phyloP scores from a whole-genome alignment of 2,329 filamentous ascomycete species.

The Tolypocladium nubicola region DNA sequence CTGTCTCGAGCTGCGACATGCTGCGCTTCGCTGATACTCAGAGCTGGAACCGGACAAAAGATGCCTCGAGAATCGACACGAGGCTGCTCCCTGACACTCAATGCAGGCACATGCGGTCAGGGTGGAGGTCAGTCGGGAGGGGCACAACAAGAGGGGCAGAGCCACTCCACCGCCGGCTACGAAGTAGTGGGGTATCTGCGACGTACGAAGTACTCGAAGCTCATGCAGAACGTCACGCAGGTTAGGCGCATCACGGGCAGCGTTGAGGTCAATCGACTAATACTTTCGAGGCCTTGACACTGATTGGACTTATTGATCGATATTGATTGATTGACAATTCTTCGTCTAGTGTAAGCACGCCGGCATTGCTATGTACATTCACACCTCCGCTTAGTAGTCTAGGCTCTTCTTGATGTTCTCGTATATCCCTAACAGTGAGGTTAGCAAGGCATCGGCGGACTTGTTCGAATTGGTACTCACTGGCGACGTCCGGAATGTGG shows the following conservation, averaged over 20 bases:
- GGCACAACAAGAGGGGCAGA: neutral
- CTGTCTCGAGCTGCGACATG: conserved; percentile 30
- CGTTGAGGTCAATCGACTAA: neutral
- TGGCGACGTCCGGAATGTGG: conserved; percentile 73
- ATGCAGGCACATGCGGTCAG: neutral
- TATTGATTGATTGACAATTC: neutral
- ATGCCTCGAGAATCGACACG: neutral
- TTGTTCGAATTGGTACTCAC: conserved; percentile 44
- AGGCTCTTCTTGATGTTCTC: conserved; percentile 58
- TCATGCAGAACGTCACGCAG: neutral
- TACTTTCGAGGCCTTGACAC: neutral
- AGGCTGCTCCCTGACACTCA: neutral
- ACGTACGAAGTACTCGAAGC: no score
- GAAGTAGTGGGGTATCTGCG: neutral
- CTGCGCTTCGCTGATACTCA: neutral
- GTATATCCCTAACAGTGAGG: conserved; percentile 46
- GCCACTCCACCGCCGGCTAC: neutral
- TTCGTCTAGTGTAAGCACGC: neutral
- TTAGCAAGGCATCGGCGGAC: conserved; percentile 1
- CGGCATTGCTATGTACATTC: neutral
- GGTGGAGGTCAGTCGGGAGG: neutral
- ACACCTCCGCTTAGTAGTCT: conserved; percentile 39
- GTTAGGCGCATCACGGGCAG: no score
- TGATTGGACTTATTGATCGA: no score
- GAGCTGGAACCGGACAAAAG: neutral